Percentiles rank a stretch among this genome's conserved stretches.
Conservation (phyloP, 345 rosid genomes). For the Citrus sp. region DNA sequence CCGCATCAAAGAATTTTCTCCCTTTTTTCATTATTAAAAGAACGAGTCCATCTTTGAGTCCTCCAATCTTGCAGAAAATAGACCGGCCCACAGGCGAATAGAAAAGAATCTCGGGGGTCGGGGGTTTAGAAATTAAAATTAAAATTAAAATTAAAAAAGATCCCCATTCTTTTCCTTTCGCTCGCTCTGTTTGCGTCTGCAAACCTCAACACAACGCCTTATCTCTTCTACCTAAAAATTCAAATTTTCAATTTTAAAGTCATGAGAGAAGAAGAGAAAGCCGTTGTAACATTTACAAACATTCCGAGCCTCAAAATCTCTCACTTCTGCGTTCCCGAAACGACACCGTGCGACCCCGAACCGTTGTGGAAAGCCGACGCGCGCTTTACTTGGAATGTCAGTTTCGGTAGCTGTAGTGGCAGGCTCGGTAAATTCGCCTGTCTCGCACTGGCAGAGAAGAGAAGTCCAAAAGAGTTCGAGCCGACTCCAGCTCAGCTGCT, state of each 20-base stretch:
- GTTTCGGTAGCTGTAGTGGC: constrained; percentile 17
- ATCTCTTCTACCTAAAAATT: constrained; percentile 23
- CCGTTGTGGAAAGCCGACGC: constrained; percentile 24
- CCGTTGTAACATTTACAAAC: constrained; percentile 32
- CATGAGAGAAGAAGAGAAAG: constrained; percentile 54
- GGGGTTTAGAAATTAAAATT: background rate
- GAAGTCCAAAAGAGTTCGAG: constrained; percentile 41
- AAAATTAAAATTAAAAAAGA: background rate
- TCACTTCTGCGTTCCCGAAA: constrained; percentile 19
- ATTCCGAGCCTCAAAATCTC: constrained; percentile 41
- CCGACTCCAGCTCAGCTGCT: constrained; percentile 65
- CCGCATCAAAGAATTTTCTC: background rate
- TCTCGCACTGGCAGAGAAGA: constrained; percentile 57
- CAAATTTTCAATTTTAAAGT: constrained; percentile 4
- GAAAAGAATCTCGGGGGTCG: background rate
- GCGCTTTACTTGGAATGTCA: background rate
- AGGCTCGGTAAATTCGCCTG: constrained; percentile 50
- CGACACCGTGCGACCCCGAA: constrained; percentile 11
- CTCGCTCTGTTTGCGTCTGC: background rate
- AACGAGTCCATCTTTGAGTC: too few species aligned
- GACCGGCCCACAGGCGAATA: constrained; percentile 5
- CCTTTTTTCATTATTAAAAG: too few species aligned
- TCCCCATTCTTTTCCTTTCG: background rate
- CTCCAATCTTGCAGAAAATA: background rate
- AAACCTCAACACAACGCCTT: constrained; percentile 11